Percentiles rank a stretch among this genome's conserved stretches.
These are phyloP conservation scores for Paramecium biaurelia DNA, from an alignment of 73 alveolate species.

Conservation along the genomic window DNA sequence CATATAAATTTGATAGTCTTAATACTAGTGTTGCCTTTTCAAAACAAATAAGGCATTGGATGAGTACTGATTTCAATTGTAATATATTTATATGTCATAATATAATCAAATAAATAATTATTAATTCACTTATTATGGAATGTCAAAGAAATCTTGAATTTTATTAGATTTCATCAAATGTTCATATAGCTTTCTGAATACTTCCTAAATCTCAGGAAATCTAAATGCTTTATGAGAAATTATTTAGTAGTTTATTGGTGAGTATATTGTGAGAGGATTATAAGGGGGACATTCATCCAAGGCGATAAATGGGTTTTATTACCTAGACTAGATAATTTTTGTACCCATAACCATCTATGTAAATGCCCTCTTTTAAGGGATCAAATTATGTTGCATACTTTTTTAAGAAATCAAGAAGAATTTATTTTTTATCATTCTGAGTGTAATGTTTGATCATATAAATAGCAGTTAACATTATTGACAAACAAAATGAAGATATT, in stretches of 20 bases:
- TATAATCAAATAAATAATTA: not conserved
- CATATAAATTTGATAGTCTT: not conserved
- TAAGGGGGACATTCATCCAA: constrained; percentile 10
- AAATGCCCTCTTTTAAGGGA: constrained; percentile 21
- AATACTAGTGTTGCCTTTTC: constrained; percentile 28
- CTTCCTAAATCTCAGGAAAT: not conserved
- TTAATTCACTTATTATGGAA: not conserved
- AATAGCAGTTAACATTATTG: constrained; percentile 44
- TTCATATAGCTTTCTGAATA: not conserved
- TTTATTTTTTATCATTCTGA: not conserved
- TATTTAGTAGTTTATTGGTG: not conserved
- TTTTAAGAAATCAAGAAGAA: constrained; percentile 6
- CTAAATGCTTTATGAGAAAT: not conserved
- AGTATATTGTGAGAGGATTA: constrained; percentile 7
- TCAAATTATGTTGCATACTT: constrained; percentile 29
- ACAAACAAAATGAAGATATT: constrained; percentile 38
- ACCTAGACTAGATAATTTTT: not conserved
- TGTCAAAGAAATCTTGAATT: not conserved
- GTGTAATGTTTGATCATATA: not conserved
- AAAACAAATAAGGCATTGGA: not conserved
- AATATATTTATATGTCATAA: not conserved
- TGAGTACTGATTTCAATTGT: not conserved
- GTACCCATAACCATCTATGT: constrained; percentile 9
- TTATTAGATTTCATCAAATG: constrained; percentile 2
- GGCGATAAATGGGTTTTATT: not conserved